These are phyloP conservation scores for Sanghuangporus baumii DNA, from an alignment of 1,284 basidiomycete genomes.

Conservation along the genomic window DNA sequence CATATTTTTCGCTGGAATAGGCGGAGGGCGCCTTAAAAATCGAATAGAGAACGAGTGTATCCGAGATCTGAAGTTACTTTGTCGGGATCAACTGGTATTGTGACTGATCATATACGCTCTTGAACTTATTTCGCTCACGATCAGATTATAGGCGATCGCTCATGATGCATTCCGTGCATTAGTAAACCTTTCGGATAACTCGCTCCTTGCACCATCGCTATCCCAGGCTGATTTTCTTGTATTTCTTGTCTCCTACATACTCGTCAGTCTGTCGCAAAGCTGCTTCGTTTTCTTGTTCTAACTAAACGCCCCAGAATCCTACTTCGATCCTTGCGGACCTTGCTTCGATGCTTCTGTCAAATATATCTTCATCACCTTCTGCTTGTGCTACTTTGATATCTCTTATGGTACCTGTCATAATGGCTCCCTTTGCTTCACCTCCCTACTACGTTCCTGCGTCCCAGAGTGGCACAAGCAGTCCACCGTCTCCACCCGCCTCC, in stretches of 20 bases:
- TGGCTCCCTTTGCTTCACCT: conserved; percentile 35
- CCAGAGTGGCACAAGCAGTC: conserved; percentile 63
- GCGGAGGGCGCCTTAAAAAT: conserved; percentile 51
- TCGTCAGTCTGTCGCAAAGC: conserved; percentile 52
- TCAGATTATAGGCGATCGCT: conserved; percentile 64
- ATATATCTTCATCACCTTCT: conserved; percentile 78
- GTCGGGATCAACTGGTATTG: conserved; percentile 77
- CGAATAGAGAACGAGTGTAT: conserved; percentile 65
- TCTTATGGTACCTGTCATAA: conserved; percentile 63
- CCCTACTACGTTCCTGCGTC: conserved; percentile 69
- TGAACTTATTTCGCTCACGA: conserved; percentile 14
- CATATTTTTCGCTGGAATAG: conserved; percentile 66
- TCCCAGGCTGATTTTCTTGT: conserved; percentile 73
- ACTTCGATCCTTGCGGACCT: conserved; percentile 89
- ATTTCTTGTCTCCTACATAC: conserved; percentile 88
- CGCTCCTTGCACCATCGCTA: conserved; percentile 63
- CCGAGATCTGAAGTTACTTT: conserved; percentile 76
- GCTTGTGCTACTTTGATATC: conserved; percentile 65
- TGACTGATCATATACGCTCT: conserved; percentile 9
- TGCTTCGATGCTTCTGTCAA: conserved; percentile 94
- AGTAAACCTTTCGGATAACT: conserved; percentile 89
- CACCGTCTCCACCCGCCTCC: conserved; percentile 58
- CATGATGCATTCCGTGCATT: conserved; percentile 95
- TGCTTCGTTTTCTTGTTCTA: background rate
- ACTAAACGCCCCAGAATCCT: conserved; percentile 56